Conservation (phyloP, 2,329 filamentous ascomycete genomes). For the Neopestalotiopsis rosae region DNA sequence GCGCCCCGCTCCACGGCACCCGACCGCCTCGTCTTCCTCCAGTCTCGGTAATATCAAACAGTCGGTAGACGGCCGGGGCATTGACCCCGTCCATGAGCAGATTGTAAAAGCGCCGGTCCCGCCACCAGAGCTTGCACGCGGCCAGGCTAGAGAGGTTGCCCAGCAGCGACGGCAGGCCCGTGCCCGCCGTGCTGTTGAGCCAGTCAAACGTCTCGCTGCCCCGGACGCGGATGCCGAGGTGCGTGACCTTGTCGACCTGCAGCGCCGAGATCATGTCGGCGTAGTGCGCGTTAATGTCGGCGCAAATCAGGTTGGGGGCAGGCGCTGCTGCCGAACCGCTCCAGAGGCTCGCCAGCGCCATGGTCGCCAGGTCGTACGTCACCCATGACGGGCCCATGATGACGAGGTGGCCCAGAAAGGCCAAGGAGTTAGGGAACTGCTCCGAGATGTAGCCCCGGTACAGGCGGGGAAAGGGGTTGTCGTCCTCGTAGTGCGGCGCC, state of each 20-base stretch:
- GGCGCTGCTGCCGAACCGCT: not conserved
- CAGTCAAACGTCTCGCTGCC: not conserved
- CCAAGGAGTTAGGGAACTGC: conserved; percentile 9
- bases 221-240: conserved; percentile 3
- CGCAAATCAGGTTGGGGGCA: not conserved
- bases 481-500: conserved; percentile 2
- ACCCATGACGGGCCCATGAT: conserved; percentile 5
- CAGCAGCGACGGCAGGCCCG: not conserved
- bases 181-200: conserved; percentile 7
- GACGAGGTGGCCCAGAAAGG: conserved; percentile 12
- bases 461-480: conserved; percentile 8
- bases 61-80: conserved; percentile 6
- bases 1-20: conserved; percentile 3
- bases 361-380: conserved; percentile 7
- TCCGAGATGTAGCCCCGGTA: conserved; percentile 15
- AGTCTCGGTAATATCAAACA: not conserved
- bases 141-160: not conserved
- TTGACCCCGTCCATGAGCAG: conserved; percentile 12
- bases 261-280: not conserved
- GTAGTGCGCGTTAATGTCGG: conserved; percentile 11
- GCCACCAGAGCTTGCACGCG: conserved; percentile 14
- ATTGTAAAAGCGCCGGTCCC: conserved; percentile 5
- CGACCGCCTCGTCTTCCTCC: not conserved
- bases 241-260: not conserved
- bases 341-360: conserved; percentile 14